Percentiles rank a stretch among this genome's conserved stretches.
These are phyloP conservation scores for Colletotrichum viniferum DNA, from an alignment of 2,329 filamentous ascomycete species.

Conservation along the genomic window DNA sequence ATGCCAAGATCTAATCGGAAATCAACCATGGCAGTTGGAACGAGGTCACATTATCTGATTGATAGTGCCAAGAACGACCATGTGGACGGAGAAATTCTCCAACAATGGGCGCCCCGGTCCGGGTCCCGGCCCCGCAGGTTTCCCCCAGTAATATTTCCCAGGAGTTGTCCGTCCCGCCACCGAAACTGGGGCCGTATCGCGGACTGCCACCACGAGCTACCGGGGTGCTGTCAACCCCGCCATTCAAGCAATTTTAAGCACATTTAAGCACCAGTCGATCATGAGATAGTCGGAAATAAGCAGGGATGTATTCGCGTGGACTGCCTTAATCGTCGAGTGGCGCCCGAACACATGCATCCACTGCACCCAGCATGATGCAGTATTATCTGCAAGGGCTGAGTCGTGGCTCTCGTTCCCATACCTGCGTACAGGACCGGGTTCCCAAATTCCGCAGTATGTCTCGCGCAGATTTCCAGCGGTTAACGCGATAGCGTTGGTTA, in stretches of 20 bases:
- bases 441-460: background rate
- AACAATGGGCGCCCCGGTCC: background rate
- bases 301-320: background rate
- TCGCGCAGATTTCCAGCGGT: background rate
- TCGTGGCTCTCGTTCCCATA: background rate
- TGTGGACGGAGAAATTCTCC: slow-evolving; percentile 15
- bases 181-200: background rate
- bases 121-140: background rate
- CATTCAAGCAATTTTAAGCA: background rate
- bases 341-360: background rate
- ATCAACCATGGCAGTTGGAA: background rate
- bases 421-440: background rate
- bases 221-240: background rate
- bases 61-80: slow-evolving; percentile 9
- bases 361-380: background rate
- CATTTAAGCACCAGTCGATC: background rate
- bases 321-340: slow-evolving; percentile 1
- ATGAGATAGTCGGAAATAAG: background rate
- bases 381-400: background rate
- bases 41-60: background rate
- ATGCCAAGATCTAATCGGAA: background rate
- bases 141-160: background rate
- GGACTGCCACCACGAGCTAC: background rate
- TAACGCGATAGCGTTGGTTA: background rate
- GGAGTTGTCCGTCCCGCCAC: background rate